Conservation (phyloP, 805 yeast species). For the Starmera quercuum region DNA sequence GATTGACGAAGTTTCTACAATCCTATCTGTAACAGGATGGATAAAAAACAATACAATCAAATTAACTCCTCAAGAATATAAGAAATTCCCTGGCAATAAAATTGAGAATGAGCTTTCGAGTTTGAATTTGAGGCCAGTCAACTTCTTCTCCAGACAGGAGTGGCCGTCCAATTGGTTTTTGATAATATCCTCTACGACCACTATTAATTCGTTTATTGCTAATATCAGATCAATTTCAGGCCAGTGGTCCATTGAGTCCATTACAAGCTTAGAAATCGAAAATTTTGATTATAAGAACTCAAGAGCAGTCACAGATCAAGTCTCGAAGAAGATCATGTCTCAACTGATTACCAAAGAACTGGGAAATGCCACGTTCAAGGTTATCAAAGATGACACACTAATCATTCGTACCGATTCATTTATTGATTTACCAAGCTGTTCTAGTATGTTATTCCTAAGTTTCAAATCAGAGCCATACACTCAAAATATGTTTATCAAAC, state of each 20-base stretch:
- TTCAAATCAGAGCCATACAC: conserved; percentile 16
- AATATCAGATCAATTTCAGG: conserved; percentile 19
- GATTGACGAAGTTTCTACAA: conserved; percentile 40
- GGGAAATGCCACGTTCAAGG: conserved; percentile 4
- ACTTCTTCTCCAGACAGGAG: conserved; percentile 25
- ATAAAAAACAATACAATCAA: conserved; percentile 46
- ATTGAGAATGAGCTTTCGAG: not conserved
- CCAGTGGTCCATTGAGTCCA: conserved; percentile 11
- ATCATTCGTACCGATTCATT: conserved; percentile 28
- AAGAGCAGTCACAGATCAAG: conserved; percentile 6
- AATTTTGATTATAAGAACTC: conserved; percentile 19
- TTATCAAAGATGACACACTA: conserved; percentile 11
- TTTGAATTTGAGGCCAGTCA: conserved; percentile 13
- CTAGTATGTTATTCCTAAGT: conserved; percentile 24
- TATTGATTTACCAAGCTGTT: conserved; percentile 28
- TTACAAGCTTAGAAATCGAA: conserved; percentile 7
- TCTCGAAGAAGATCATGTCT: conserved; percentile 12
- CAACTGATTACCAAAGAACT: conserved; percentile 10
- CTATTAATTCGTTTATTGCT: conserved; percentile 26
- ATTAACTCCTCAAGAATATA: conserved; percentile 40
- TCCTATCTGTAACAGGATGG: conserved; percentile 66
- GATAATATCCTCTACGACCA: conserved; percentile 22
- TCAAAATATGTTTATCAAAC: conserved; percentile 21
- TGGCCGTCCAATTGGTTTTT: conserved; percentile 34
- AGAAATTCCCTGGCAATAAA: conserved; percentile 15